Evolutionary conservation across 2,329 filamentous ascomycete species (phyloP).

Genomic region (Fusarium fujikuroi): DNA sequence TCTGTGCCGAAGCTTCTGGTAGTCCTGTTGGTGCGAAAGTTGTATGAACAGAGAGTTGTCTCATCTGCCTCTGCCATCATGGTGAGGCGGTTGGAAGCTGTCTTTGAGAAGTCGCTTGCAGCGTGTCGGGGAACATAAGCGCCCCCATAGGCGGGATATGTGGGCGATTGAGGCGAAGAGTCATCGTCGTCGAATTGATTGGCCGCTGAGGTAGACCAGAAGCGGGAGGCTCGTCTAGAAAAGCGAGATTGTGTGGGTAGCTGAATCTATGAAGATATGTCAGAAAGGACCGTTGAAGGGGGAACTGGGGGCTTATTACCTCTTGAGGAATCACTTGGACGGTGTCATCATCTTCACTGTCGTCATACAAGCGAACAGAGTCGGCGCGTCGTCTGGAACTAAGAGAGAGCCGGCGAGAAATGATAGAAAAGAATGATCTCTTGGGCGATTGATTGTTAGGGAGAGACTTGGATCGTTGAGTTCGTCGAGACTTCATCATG

Average conservation of each 20-base stretch:
- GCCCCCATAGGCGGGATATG: constrained; percentile 13
- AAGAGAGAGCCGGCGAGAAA: constrained; percentile 30
- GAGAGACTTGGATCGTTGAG: constrained; percentile 29
- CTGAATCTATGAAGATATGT: constrained; percentile 2
- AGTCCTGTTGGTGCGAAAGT: not conserved
- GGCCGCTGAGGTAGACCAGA: constrained; percentile 38
- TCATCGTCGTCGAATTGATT: constrained; percentile 30
- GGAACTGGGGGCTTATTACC: not conserved
- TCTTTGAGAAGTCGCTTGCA: constrained; percentile 45
- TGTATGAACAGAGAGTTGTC: constrained; percentile 40
- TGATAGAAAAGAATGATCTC: constrained; percentile 27
- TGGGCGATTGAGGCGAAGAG: constrained; percentile 6
- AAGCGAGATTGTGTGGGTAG: constrained; percentile 18
- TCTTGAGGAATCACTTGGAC: constrained; percentile 7
- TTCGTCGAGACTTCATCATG: constrained; percentile 28
- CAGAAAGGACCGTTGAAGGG: not conserved
- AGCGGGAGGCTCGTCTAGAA: constrained; percentile 37
- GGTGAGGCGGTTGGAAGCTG: constrained; percentile 29
- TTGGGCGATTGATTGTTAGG: constrained; percentile 6
- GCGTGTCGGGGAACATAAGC: constrained; percentile 47
- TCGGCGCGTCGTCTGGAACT: constrained; percentile 6
- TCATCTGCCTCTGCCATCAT: constrained; percentile 37
- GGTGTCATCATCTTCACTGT: constrained; percentile 21
- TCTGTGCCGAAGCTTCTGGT: constrained; percentile 7
- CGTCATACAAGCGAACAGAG: constrained; percentile 25